Evolutionary conservation across 1,284 basidiomycete genomes (phyloP), one percentile per base, ranked within the genome.

Genomic region (Microbotryum saponariae): DNA sequence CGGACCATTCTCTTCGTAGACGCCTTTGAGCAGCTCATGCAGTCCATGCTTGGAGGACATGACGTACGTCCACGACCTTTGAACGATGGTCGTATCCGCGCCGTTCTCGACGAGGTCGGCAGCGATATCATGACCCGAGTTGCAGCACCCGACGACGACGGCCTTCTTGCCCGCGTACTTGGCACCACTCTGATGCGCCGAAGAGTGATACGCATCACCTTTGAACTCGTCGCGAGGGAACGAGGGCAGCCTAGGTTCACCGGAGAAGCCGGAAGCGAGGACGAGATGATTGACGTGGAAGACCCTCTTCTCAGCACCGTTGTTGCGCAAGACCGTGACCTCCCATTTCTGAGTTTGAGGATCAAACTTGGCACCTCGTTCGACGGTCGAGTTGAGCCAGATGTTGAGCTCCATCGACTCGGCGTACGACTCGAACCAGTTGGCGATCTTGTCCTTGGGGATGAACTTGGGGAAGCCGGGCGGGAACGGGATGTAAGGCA

Each of bases 1-100:
- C 2, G 80, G 78, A 4, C 77, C 74, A 21, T 74, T 77, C 59
- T 78, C 76, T 27, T 78, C 77, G 74, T 77, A 83, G 4, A 69
- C 59, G 14, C 65, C 65, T 23, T 62, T 61, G 14, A 67, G 61
- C 5, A 67, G 27, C 0, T 60, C 48, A 59, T 59, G 27, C 48
- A 64, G 6, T 56, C 72, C 48, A 74, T 68, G 37, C 70, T 76
- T 49, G 42, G 74, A 70, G 3, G 74, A 72, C 29, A 78, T 73
- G 18, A 80, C 74, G 54, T 74, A 76, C 2, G 78, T 79, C 7
- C 73, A 69, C 4, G 75, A 76, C 9, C 75, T 61, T 60, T 76
- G 75, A 9, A 75, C 69, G 44, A 75, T 73, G 14, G 75, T 76
- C 1, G 69, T 68, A 31, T 74, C 65, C 56, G 67, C 59, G 25